Base-by-base conservation (phyloP, 352 stramenopile species). In the Globisporangium uncinulatum region DNA sequence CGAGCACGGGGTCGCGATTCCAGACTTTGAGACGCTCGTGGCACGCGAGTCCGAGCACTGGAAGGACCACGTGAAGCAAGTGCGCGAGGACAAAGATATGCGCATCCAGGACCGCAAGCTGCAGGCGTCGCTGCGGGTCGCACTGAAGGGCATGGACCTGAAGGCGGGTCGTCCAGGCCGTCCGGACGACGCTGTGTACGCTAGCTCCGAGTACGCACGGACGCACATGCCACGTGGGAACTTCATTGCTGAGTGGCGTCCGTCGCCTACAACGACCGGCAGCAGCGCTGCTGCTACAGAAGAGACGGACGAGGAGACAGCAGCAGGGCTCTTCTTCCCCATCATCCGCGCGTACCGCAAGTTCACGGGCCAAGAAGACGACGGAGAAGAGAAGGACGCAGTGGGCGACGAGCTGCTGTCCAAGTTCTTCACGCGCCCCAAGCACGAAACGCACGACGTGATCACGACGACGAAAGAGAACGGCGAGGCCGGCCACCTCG, bases 391-490 rank as follows among this genome's bases (percentile, higher is more conserved):
- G 29, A 56, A 71, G 11, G 61, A 46, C 3, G 66, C 68, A 14
- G 13, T 69, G 14, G 55, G 51, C 32, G 58, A 64, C 14, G 64
- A 73, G 10, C 56, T 82, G 39, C 45, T 89, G 52, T 89, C 78
- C 32, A 87, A 79, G 75, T 93, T 86, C 59, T 93, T 93, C 56
- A 87, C 69, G 9, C 81, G 88, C 59, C 79, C 83, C 0, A 66
- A 74, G 41, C 36, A 57, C 4, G 61, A 79, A 24, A 65, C 74
- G 6, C 63, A 64, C 9, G 76, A 73, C 61, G 71, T 93, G 21
- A 83, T 93, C 49, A 76, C 72, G 29, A 93, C 83, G 2, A 83
- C 67, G 6, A 93, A 93, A 54, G 83, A 91, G 46, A 93, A 93
- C 51, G 83, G 83, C 44, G 83, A 93, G 47, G 79, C 80, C 2